Conservation (phyloP, 495 filamentous ascomycete genomes). For the Lophiostoma macrostomum region DNA sequence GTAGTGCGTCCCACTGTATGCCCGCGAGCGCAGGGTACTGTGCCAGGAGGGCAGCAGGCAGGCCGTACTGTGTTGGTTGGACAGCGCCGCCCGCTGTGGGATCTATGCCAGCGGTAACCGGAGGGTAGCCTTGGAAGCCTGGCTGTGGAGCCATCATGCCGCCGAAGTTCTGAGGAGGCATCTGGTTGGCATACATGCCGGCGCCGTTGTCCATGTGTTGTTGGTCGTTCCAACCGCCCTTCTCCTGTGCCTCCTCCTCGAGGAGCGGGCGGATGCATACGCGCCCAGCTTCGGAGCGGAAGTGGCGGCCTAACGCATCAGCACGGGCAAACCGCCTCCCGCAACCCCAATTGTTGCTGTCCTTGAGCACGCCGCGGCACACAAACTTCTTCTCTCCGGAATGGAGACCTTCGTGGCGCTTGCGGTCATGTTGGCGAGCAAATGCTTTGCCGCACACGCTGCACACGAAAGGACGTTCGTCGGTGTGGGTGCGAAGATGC, state of each 20-base stretch:
- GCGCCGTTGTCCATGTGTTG: constrained; percentile 28
- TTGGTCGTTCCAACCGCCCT: constrained; percentile 30
- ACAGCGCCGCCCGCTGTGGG: neutral
- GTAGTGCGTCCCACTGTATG: constrained; percentile 66
- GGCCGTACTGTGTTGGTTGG: constrained; percentile 28
- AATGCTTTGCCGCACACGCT: constrained; percentile 87
- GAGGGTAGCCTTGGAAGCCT: constrained; percentile 20
- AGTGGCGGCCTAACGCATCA: constrained; percentile 94
- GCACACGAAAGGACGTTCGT: constrained; percentile 49
- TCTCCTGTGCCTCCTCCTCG: constrained; percentile 73
- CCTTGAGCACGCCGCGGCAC: constrained; percentile 83
- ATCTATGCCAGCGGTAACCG: constrained; percentile 19
- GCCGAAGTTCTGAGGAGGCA: constrained; percentile 16
- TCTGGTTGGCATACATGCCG: constrained; percentile 10
- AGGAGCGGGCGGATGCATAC: constrained; percentile 94
- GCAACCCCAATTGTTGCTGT: constrained; percentile 85
- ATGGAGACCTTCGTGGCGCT: constrained; percentile 47
- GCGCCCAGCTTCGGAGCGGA: constrained; percentile 89
- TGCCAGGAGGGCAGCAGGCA: constrained; percentile 81
- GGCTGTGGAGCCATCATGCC: constrained; percentile 22
- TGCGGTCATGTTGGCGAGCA: constrained; percentile 45
- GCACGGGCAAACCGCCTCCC: constrained; percentile 90
- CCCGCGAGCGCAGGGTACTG: constrained; percentile 88
- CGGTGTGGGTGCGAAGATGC: constrained; percentile 47
- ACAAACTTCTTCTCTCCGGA: constrained; percentile 72